These are phyloP conservation scores for Galerina sulciceps DNA, from an alignment of 768 basidiomycete genomes.

Conservation along the genomic window DNA sequence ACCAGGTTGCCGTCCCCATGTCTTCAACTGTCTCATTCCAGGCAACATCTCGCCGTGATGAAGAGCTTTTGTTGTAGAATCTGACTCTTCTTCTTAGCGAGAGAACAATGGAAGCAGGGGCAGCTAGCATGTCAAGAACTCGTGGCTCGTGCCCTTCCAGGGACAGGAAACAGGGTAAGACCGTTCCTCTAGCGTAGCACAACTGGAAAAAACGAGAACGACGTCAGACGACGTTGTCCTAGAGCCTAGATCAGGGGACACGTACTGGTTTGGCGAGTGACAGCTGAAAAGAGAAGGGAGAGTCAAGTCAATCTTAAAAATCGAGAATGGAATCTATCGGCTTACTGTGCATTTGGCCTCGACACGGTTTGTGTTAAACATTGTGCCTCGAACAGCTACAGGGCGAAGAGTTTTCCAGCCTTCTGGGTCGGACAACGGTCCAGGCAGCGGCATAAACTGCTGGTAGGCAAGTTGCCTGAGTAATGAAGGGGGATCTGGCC, in stretches of 20 bases:
- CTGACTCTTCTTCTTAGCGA: constrained; percentile 44
- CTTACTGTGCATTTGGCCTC: constrained; percentile 48
- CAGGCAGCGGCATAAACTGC: constrained; percentile 45
- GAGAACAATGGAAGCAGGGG: constrained; percentile 42
- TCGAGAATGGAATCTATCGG: constrained; percentile 1
- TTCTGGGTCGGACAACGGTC: constrained; percentile 51
- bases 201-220: constrained; percentile 28
- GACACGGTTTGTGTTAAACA: constrained; percentile 42
- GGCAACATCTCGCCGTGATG: constrained; percentile 40
- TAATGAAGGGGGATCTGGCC: constrained; percentile 49
- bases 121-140: constrained; percentile 45
- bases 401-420: constrained; percentile 54
- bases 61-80: constrained; percentile 43
- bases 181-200: constrained; percentile 53
- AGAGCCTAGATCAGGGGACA: background rate
- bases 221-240: constrained; percentile 7
- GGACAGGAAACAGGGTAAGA: constrained; percentile 48
- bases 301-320: background rate
- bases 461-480: constrained; percentile 56
- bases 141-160: constrained; percentile 42
- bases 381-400: constrained; percentile 41
- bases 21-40: constrained; percentile 52
- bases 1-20: constrained; percentile 49
- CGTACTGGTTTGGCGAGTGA: constrained; percentile 52
- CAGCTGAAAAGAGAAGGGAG: constrained; percentile 31